Evolutionary conservation across 176 grass and related monocot species (phyloP).

Genomic region (Elaeis guineensis): DNA sequence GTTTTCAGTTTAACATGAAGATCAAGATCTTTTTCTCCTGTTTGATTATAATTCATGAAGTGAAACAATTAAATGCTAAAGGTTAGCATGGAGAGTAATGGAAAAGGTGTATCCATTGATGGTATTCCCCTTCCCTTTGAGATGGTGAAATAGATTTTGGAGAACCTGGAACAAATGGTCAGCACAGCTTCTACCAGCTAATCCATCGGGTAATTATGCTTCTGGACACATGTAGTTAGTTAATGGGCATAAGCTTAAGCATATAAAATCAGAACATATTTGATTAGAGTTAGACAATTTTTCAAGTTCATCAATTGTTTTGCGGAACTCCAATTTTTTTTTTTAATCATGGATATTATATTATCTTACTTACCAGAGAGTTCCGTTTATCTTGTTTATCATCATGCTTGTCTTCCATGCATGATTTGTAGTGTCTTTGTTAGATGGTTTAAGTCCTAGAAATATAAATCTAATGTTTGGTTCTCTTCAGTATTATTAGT

Average conservation of each 20-base stretch:
- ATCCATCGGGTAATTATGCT: conserved; percentile 77
- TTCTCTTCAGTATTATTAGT: no score
- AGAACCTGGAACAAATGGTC: conserved; percentile 97
- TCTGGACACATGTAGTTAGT: neutral
- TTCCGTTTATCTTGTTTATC: no score
- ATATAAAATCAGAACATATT: neutral
- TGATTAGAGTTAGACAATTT: no score
- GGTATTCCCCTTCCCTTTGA: conserved; percentile 62
- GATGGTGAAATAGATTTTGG: conserved; percentile 98
- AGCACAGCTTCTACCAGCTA: conserved; percentile 99
- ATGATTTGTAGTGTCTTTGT: no score
- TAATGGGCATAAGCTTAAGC: neutral
- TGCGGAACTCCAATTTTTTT: no score
- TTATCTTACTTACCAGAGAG: no score
- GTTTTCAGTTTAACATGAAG: conserved; percentile 4
- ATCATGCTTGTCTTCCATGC: no score
- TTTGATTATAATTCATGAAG: neutral
- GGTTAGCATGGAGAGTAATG: conserved; percentile 99
- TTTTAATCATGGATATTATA: no score
- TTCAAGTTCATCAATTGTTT: no score
- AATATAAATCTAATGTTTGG: no score
- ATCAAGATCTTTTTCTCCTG: no score
- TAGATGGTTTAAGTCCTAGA: no score
- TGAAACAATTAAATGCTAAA: conserved; percentile 21
- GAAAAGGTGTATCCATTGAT: conserved; percentile 94